phyloP scores from a whole-genome alignment of 495 filamentous ascomycete species.

The Amniculicola lignicola region DNA sequence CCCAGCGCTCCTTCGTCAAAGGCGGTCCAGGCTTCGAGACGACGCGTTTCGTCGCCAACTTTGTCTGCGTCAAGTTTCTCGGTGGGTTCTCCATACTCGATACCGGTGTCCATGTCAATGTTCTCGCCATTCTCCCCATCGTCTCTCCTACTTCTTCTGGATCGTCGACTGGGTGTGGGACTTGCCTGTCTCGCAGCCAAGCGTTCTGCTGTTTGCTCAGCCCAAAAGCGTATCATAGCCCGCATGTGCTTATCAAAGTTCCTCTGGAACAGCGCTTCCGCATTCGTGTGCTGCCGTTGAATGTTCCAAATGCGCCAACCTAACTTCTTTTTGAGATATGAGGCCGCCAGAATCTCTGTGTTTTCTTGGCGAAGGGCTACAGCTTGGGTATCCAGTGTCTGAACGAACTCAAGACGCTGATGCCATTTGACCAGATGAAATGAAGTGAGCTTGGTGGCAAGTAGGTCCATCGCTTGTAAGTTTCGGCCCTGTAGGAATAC shows the following conservation, averaged over 20 bases:
- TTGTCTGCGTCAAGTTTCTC: constrained; percentile 11
- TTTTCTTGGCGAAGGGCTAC: constrained; percentile 27
- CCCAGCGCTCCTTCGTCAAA: constrained; percentile 51
- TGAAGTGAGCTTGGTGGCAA: neutral
- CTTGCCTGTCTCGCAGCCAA: constrained; percentile 1
- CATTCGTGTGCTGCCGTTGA: constrained; percentile 33
- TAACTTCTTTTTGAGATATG: constrained; percentile 30
- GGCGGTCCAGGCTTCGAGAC: constrained; percentile 42
- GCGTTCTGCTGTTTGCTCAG: constrained; percentile 28
- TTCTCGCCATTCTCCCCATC: neutral
- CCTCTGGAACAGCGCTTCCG: constrained; percentile 36
- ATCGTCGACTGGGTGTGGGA: constrained; percentile 19
- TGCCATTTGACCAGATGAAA: constrained; percentile 5
- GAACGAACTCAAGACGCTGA: neutral
- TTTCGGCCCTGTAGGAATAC: neutral
- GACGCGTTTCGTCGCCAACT: constrained; percentile 33
- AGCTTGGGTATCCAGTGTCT: constrained; percentile 27
- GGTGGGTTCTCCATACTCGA: neutral
- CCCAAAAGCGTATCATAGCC: constrained; percentile 42
- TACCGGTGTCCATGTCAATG: too few relatives aligned
- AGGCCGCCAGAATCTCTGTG: constrained; percentile 26
- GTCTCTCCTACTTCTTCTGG: neutral
- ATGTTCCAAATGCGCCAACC: constrained; percentile 42
- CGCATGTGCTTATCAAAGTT: constrained; percentile 39
- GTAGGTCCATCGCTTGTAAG: constrained; percentile 3